A percentile compares a stretch with the other conserved stretches of the same genome.
phyloP scores from a whole-genome alignment of 1,284 basidiomycete species.

The Peniophora sp. region DNA sequence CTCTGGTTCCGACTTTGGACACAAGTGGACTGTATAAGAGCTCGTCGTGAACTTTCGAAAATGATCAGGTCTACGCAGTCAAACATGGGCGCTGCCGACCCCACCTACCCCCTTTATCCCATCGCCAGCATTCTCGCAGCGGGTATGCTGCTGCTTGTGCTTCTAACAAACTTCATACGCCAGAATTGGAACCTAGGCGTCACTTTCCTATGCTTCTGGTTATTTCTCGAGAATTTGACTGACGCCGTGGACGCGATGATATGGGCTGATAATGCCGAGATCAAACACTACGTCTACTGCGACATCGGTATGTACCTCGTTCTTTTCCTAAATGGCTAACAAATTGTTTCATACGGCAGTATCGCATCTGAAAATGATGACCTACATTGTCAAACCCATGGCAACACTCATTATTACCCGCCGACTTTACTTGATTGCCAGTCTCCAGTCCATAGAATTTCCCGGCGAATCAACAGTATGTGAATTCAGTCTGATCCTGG shows the following conservation, averaged over 20 bases:
- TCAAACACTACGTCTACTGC: background rate
- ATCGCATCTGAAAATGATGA: background rate
- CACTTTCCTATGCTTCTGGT: background rate
- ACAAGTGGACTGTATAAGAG: too few relatives aligned
- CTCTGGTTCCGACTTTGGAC: too few relatives aligned
- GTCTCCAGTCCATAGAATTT: background rate
- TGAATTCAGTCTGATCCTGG: background rate
- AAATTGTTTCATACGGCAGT: background rate
- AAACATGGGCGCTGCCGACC: background rate
- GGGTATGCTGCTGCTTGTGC: background rate
- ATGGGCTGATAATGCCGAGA: background rate
- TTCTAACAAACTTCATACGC: background rate
- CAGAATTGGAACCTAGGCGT: background rate
- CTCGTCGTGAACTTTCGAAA: too few relatives aligned
- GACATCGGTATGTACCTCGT: background rate
- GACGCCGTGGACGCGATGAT: background rate
- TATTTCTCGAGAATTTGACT: background rate
- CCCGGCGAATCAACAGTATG: background rate
- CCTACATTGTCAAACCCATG: background rate
- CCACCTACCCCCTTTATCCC: background rate
- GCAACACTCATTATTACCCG: background rate
- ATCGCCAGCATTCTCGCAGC: background rate
- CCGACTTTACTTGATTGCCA: background rate
- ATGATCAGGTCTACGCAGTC: too few relatives aligned
- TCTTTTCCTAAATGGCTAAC: background rate